A percentile compares a stretch with the other conserved stretches of the same genome.
Conservation (phyloP, 2,329 filamentous ascomycete genomes). For the Penicillium sp. region DNA sequence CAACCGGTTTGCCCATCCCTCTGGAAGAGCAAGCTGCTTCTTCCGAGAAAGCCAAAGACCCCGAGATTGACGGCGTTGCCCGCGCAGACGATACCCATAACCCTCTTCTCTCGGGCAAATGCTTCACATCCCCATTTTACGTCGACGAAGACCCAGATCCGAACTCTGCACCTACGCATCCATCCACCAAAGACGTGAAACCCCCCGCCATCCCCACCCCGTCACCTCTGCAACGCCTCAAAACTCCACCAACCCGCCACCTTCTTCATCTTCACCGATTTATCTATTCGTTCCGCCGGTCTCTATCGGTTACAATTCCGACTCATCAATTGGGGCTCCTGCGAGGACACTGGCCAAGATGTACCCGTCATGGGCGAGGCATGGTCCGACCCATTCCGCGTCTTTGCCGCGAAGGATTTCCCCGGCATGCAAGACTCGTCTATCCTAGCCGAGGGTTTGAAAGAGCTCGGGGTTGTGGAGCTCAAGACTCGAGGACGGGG, state of each 20-base stretch:
- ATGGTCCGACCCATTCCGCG: slow-evolving; percentile 40
- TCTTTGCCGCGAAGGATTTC: slow-evolving; percentile 42
- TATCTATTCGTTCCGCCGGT: slow-evolving; percentile 44
- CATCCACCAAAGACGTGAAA: slow-evolving; percentile 19
- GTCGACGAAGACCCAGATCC: slow-evolving; percentile 42
- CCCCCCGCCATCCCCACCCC: slow-evolving; percentile 3
- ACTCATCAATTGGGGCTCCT: slow-evolving; percentile 40
- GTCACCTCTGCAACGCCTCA: slow-evolving; percentile 12
- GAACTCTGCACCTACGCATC: slow-evolving; percentile 37
- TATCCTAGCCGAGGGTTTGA: slow-evolving; percentile 35
- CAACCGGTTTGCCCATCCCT: slow-evolving; percentile 10
- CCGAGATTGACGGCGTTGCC: slow-evolving; percentile 14
- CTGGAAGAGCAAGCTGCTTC: slow-evolving; percentile 14
- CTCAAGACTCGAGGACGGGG: slow-evolving; percentile 37
- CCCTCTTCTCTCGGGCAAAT: slow-evolving; percentile 35
- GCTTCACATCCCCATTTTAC: slow-evolving; percentile 41
- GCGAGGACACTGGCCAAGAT: slow-evolving; percentile 32
- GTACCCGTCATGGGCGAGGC: slow-evolving; percentile 38
- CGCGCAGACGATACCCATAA: slow-evolving; percentile 21
- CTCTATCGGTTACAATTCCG: slow-evolving; percentile 43
- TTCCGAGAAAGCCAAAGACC: slow-evolving; percentile 2
- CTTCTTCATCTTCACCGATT: slow-evolving; percentile 47
- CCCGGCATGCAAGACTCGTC: slow-evolving; percentile 42
- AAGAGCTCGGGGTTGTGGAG: slow-evolving; percentile 39
- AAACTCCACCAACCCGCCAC: slow-evolving; percentile 31